Base-by-base conservation (phyloP, 805 yeast species). In the Pichia kluyveri region DNA sequence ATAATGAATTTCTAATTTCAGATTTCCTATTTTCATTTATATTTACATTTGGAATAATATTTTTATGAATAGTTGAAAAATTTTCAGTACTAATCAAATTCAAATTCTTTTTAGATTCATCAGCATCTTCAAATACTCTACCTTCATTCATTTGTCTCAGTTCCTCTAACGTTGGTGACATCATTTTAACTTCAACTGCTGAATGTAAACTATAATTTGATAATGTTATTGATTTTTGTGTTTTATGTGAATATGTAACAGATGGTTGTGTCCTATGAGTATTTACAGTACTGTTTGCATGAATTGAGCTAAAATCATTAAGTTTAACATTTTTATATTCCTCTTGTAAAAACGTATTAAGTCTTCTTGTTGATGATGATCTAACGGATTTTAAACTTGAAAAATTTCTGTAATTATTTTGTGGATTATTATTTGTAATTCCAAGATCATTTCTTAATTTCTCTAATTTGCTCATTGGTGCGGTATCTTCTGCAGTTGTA, bases 91-190 rank as follows among this genome's bases (percentile, higher is more conserved):
- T 38, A 23, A 49, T 45, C 10, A 51, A 32, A 18, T 43, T 49
- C 26, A 43, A 46, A 40, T 47, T 42, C n/a, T 19, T 31, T 4
- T n/a, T 27, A 14, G 51, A 43, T 39, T 51, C 49, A 36, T 61
- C 63, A 4, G 64, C 66, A 52, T 64, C 67, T 1, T 63, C 66
- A 56, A 59, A 63, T 39, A 54, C 55, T 38, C 56, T 61, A 17
- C 45, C 49, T 3, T 47, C 54, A n/a, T 43, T 40, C 46, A 51
- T 31, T 10, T 45, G 45, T 9, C 47, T 37, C 23, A 57, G 45
- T 19, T 58, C 55, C 14, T 54, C 59, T 23, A 56, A 54, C 3
- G 51, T 46, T 15, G 67, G 63, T 3, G 57, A 46, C 38, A 48
- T 38, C 12, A 63, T 53, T 19, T 61, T 64, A 32, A 65, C 53